These are phyloP conservation scores for Exophiala dermatitidis DNA, from an alignment of 2,329 filamentous ascomycete genomes.

Conservation along the genomic window DNA sequence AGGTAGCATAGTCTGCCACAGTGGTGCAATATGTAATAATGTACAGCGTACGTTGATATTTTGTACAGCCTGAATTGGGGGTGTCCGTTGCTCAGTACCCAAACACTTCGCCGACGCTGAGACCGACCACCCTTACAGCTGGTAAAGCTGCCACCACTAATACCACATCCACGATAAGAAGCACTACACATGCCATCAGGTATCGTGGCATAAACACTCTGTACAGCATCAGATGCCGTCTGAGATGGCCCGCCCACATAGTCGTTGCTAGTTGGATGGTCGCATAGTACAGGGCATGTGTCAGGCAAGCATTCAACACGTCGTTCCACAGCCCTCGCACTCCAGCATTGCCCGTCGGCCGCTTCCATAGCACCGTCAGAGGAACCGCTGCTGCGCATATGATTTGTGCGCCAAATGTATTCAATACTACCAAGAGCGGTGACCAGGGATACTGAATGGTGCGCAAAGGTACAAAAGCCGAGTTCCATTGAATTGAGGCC, in stretches of 20 bases:
- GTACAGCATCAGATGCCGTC: conserved; percentile 93
- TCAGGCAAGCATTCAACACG: conserved; percentile 62
- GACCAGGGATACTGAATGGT: conserved; percentile 77
- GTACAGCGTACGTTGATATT: background rate
- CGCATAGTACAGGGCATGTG: conserved; percentile 74
- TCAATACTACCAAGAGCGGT: conserved; percentile 71
- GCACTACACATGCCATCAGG: conserved; percentile 66
- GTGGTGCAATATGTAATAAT: background rate
- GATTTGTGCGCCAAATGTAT: conserved; percentile 85
- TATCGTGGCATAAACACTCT: conserved; percentile 87
- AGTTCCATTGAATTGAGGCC: conserved; percentile 89
- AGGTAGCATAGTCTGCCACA: too few species aligned
- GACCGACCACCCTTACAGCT: conserved; percentile 66
- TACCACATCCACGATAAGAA: conserved; percentile 72
- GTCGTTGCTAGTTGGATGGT: conserved; percentile 79
- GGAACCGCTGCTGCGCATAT: conserved; percentile 73
- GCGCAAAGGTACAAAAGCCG: conserved; percentile 75
- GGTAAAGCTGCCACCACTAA: conserved; percentile 61
- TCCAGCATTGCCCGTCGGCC: conserved; percentile 63
- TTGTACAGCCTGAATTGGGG: too few species aligned
- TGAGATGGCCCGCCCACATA: conserved; percentile 78
- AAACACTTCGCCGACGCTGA: conserved; percentile 81
- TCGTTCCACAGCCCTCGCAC: conserved; percentile 41
- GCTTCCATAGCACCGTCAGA: conserved; percentile 81
- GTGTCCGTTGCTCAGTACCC: conserved; percentile 52